Conservation (phyloP, 2,329 filamentous ascomycete genomes). For the Diaporthe sp. region DNA sequence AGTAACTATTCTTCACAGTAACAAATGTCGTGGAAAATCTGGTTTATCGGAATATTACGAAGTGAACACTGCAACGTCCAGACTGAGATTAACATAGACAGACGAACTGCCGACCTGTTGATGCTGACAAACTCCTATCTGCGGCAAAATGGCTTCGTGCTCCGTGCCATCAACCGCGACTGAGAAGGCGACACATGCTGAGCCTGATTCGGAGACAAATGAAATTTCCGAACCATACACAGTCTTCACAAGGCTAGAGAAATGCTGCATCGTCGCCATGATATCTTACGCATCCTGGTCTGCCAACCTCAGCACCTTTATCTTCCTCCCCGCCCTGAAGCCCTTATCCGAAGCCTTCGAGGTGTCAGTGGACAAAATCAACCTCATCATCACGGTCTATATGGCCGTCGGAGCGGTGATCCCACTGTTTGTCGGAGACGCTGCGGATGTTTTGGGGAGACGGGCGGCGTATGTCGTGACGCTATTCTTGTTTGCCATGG, state of each 20-base stretch:
- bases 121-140: background rate
- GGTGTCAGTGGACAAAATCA: background rate
- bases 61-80: no score
- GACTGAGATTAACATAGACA: no score
- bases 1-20: no score
- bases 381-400: background rate
- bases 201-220: background rate
- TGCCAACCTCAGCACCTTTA: conserved; percentile 12
- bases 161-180: background rate
- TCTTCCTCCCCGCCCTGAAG: conserved; percentile 4
- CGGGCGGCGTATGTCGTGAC: conserved; percentile 10
- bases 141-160: background rate
- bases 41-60: no score
- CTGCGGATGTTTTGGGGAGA: background rate
- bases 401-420: conserved; percentile 9
- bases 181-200: background rate
- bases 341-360: background rate
- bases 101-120: background rate
- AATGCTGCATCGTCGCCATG: conserved; percentile 7
- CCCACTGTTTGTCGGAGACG: background rate
- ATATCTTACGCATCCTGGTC: conserved; percentile 6
- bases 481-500: background rate
- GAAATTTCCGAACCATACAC: background rate
- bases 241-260: background rate
- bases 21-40: no score